These are phyloP conservation scores for Trichophyton benhamiae DNA, from an alignment of 2,329 filamentous ascomycete genomes.

Conservation along the genomic window DNA sequence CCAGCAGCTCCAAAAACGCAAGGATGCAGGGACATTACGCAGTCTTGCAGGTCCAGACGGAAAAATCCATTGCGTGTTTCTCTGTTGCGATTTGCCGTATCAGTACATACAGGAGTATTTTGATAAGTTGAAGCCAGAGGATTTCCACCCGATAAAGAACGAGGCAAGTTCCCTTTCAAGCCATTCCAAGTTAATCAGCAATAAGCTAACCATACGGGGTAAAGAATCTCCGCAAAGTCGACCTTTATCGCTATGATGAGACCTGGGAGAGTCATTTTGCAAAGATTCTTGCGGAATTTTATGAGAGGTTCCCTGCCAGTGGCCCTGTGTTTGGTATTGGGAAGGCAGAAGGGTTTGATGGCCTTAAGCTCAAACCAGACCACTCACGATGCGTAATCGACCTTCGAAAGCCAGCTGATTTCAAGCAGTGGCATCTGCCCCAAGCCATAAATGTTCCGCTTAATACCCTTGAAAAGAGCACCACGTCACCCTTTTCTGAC, in stretches of 20 bases:
- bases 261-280: conserved; percentile 32
- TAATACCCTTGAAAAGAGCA: conserved; percentile 22
- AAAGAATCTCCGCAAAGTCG: conserved; percentile 38
- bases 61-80: conserved; percentile 43
- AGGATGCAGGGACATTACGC: conserved; percentile 33
- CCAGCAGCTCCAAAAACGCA: conserved; percentile 40
- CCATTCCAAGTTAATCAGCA: not conserved
- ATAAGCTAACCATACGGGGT: not conserved
- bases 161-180: conserved; percentile 21
- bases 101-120: conserved; percentile 52
- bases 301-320: conserved; percentile 6
- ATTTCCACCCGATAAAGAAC: conserved; percentile 42
- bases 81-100: conserved; percentile 53
- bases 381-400: conserved; percentile 32
- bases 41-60: conserved; percentile 36
- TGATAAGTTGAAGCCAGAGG: conserved; percentile 38
- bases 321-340: not conserved
- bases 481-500: conserved; percentile 37
- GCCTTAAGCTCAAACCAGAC: not conserved
- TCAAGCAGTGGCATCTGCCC: conserved; percentile 32
- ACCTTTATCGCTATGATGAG: conserved; percentile 45
- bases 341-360: not conserved
- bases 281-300: conserved; percentile 30
- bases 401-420: conserved; percentile 34
- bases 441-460: conserved; percentile 37